A percentile compares a stretch with the other conserved stretches of the same genome.
Conservation (phyloP, 1,139 yeast genomes). For the Wickerhamomyces sp. region DNA sequence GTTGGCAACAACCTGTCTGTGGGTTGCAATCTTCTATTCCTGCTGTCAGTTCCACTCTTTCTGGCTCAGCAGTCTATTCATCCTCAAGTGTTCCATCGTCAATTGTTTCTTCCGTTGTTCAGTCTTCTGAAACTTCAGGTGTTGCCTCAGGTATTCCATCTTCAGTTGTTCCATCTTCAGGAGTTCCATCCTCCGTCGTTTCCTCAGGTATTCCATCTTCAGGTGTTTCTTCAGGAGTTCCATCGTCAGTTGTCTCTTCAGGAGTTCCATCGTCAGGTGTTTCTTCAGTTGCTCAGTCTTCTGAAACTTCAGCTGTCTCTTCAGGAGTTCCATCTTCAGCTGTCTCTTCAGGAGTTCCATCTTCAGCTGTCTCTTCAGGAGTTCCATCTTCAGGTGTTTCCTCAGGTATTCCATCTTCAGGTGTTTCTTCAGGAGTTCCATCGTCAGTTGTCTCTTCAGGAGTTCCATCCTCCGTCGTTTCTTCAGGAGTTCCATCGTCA, state of each 20-base stretch:
- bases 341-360: slow-evolving; percentile 1
- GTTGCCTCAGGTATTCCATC: not conserved
- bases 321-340: slow-evolving; percentile 3
- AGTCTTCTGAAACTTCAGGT: not conserved
- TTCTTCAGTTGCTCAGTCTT: not conserved
- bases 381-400: not conserved
- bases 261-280: not conserved
- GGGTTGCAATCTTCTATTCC: not conserved
- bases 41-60: not conserved
- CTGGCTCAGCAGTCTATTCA: not conserved
- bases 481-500: not conserved
- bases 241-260: not conserved
- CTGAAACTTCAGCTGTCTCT: slow-evolving; percentile 1
- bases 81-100: not conserved
- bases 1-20: no score
- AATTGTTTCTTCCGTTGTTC: not conserved
- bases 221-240: not conserved
- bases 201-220: not conserved
- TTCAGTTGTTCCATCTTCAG: not conserved
- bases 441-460: not conserved
- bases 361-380: not conserved
- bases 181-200: not conserved
- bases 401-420: not conserved
- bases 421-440: not conserved
- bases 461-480: not conserved